These are phyloP conservation scores for Suhomyces faveliae DNA, from an alignment of 805 yeast species.

Conservation along the genomic window DNA sequence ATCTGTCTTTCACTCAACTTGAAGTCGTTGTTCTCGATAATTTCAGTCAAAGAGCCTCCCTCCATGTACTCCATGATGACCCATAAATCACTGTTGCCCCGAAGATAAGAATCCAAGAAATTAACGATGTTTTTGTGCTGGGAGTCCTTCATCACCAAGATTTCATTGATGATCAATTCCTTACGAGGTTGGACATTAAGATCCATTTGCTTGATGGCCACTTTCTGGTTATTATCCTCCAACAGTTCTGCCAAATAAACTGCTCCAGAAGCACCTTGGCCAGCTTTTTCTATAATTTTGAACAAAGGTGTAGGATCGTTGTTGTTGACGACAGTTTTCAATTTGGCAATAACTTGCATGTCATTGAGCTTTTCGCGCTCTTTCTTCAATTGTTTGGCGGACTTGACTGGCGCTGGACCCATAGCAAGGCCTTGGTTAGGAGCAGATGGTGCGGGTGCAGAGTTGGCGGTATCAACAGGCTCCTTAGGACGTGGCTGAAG, in stretches of 20 bases:
- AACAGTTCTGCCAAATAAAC: constrained; percentile 81
- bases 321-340: constrained; percentile 77
- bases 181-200: constrained; percentile 87
- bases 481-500: constrained; percentile 20
- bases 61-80: constrained; percentile 99
- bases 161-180: constrained; percentile 93
- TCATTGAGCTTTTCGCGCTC: constrained; percentile 64
- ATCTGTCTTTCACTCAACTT: constrained; percentile 83
- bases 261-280: constrained; percentile 98
- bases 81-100: constrained; percentile 71
- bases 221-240: constrained; percentile 57
- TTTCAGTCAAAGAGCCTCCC: constrained; percentile 96
- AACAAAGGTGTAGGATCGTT: constrained; percentile 84
- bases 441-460: background rate
- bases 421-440: constrained; percentile 5
- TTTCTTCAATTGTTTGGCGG: constrained; percentile 39
- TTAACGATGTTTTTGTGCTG: constrained; percentile 94
- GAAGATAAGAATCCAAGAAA: constrained; percentile 78
- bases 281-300: constrained; percentile 78
- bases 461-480: constrained; percentile 2
- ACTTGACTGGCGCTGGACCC: constrained; percentile 22
- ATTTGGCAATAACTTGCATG: constrained; percentile 77
- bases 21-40: constrained; percentile 80
- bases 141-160: constrained; percentile 93
- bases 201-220: constrained; percentile 97